Evolutionary conservation across 441 rosid species (phyloP), one percentile per base, ranked within the genome.

Genomic region (Daphne laureola): DNA sequence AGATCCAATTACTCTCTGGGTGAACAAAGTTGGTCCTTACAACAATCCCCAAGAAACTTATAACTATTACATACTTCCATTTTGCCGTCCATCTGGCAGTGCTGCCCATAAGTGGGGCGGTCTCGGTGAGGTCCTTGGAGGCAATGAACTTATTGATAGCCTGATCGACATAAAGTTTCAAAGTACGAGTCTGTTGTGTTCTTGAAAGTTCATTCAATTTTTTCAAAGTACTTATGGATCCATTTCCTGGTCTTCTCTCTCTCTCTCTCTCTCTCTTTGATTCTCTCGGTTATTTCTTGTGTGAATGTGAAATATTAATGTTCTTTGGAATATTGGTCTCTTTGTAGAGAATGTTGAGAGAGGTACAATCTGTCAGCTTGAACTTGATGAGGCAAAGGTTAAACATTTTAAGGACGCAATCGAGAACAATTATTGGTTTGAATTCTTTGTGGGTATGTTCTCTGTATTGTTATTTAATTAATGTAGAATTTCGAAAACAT

Each of bases 21-120:
- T 91, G 50, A 95, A 95, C 60, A 95, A 95, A 68, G 97, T 91
- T 68, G 99, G 99, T 26, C 99, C 99, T 6, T 95, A 95, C 64
- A 95, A 95, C 76, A 95, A 95, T 71, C 99, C 99, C 23, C 99
- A 95, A 77, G 99, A 95, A 81, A 95, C 98, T 0, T 95, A 95
- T 72, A 95, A 95, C 78, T 95, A 95, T 63, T 86, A 86, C 83
- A 86, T 90, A 74, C 99, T 95, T 72, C 99, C 99, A 23, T 95
- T 91, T 78, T 95, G 99, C 60, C 86, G 66, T 57, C 76, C 79
- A 41, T 58, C 87, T 63, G 73, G 18, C 16, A 72, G 62, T 67
- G 67, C 80, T 54, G 80, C 78, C 49, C 99, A 95, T 78, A 95
- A 91, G 68, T 95, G 98, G 99, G 99, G 96, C 70, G 99, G 98